Base-by-base conservation (phyloP, 1,284 basidiomycete genomes). In the Megacollybia platyphylla region DNA sequence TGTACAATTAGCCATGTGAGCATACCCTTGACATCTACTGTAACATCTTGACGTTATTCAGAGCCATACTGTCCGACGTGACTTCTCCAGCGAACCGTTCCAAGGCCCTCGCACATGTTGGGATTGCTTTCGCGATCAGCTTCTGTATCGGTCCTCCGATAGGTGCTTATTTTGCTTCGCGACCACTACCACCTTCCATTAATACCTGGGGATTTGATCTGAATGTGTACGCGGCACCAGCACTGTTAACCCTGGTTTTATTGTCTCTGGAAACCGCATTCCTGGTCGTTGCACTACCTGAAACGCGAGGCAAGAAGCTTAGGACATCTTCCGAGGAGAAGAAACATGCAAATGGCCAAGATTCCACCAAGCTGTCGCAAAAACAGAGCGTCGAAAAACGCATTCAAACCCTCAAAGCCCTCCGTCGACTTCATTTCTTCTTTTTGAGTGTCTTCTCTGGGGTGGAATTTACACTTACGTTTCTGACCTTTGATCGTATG, bases 101-200 rank as follows among this genome's bases (percentile, higher is more conserved):
- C 4, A 84, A 76, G 55, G 80, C 86, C 5, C 75, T 96, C n/a
- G 86, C 91, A 0, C 74, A 92, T 48, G 84, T 96, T 39, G 91
- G 92, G 11, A 87, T 94, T 42, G 91, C 92, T 1, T 96, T 96
- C 54, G 87, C 88, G 6, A 80, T 94, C 40, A 91, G 88, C 57
- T 94, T 94, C 64, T 76, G 84, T 62, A 80, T 87, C 40, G 86
- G 86, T 13, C 85, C 83, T 44, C 85, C 86, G 27, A 84, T 87
- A 47, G 84, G 84, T 36, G 86, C 83, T 6, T 86, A 87, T 57
- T 87, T 87, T 59, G 84, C 84, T 8, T 76, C 82, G 34, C 64
- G 68, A 17, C 76, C 80, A n/a, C 60, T 81, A 27, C 76, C 80
- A 5, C 54, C 70, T 10, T 71, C 74, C 7, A 58, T 77, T 52